phyloP scores from a whole-genome alignment of 2,329 filamentous ascomycete species.

The Colletotrichum cordylinicola region DNA sequence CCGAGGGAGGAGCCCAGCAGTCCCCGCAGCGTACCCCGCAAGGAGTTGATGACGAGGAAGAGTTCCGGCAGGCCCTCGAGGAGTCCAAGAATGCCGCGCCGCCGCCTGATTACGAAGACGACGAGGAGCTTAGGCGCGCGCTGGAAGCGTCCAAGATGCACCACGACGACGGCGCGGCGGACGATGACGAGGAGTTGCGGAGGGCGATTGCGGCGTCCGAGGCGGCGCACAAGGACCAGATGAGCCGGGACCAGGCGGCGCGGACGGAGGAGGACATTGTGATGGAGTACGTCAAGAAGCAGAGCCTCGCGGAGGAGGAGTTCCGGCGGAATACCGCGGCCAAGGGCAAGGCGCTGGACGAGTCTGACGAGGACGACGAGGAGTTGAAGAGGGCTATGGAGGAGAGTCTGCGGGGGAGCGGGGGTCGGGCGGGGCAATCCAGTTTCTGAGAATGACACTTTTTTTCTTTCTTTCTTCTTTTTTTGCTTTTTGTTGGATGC shows the following conservation, averaged over 20 bases:
- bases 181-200: constrained; percentile 49
- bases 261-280: constrained; percentile 75
- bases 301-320: constrained; percentile 74
- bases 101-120: constrained; percentile 25
- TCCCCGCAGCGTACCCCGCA: constrained; percentile 16
- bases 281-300: constrained; percentile 78
- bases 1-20: constrained; percentile 20
- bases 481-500: neutral
- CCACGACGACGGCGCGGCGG: constrained; percentile 25
- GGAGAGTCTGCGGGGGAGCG: constrained; percentile 55
- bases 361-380: constrained; percentile 52
- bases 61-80: constrained; percentile 46
- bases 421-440: constrained; percentile 20
- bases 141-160: constrained; percentile 44
- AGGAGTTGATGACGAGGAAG: constrained; percentile 34
- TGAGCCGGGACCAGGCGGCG: constrained; percentile 44
- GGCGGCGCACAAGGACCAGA: constrained; percentile 47
- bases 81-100: constrained; percentile 34
- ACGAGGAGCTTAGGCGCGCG: constrained; percentile 43
- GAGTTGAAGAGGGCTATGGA: constrained; percentile 61
- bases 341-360: constrained; percentile 39
- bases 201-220: constrained; percentile 54
- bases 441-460: constrained; percentile 1
- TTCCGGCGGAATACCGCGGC: constrained; percentile 36
- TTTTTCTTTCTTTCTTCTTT: neutral